Conservation (phyloP, 1,284 basidiomycete genomes). For the Porphyrellus sp. region DNA sequence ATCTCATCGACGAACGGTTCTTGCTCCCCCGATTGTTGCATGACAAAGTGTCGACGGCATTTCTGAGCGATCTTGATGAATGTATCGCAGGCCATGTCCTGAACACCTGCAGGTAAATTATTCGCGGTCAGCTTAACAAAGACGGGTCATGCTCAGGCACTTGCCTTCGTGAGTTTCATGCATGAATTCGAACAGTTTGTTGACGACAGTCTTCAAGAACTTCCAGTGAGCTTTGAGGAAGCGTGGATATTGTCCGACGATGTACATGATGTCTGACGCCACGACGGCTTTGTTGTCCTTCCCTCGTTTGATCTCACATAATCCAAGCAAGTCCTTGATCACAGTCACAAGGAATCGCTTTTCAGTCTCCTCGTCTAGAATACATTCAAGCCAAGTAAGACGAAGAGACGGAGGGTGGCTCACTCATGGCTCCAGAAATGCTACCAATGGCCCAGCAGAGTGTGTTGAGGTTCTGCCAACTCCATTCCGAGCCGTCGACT, state of each 20-base stretch:
- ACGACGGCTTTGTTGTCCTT: conserved; percentile 99
- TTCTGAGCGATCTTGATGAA: conserved; percentile 99
- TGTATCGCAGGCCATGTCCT: conserved; percentile 99
- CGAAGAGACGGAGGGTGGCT: conserved; percentile 33
- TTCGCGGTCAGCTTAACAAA: conserved; percentile 7
- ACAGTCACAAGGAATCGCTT: conserved; percentile 99
- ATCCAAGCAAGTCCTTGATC: conserved; percentile 95
- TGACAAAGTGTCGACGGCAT: conserved; percentile 96
- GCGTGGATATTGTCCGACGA: conserved; percentile 98
- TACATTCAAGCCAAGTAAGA: conserved; percentile 1
- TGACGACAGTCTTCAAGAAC: conserved; percentile 99
- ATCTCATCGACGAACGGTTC: conserved; percentile 99
- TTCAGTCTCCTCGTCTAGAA: conserved; percentile 92
- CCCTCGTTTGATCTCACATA: conserved; percentile 98
- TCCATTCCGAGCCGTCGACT: conserved; percentile 98
- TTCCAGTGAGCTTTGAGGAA: conserved; percentile 99
- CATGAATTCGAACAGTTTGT: conserved; percentile 99
- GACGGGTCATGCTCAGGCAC: conserved; percentile 6
- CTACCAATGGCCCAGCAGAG: conserved; percentile 99
- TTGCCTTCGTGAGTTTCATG: conserved; percentile 98
- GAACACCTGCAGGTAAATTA: conserved; percentile 68
- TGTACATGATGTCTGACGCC: conserved; percentile 99
- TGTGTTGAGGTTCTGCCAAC: conserved; percentile 99
- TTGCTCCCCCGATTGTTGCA: conserved; percentile 96
- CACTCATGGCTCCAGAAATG: conserved; percentile 99